Conservation (phyloP, 2,329 filamentous ascomycete genomes). For the Sclerotinia spermophila region DNA sequence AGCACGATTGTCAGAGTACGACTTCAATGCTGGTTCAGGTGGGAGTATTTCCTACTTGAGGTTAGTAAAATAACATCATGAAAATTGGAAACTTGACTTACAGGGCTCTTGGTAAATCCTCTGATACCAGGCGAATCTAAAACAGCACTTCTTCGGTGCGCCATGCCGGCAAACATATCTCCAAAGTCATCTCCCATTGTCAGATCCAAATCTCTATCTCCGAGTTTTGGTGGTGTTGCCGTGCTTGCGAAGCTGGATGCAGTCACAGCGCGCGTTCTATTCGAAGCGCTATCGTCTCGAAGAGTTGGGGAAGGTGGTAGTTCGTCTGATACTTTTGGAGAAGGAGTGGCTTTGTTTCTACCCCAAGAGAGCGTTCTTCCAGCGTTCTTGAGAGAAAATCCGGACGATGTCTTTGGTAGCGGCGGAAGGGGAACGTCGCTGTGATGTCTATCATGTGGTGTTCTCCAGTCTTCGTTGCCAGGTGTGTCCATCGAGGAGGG, state of each 20-base stretch:
- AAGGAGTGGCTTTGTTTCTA: constrained; percentile 30
- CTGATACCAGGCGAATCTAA: constrained; percentile 30
- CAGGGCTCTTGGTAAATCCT: constrained; percentile 31
- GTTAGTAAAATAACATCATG: constrained; percentile 18
- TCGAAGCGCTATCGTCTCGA: constrained; percentile 25
- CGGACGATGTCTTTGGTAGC: constrained; percentile 31
- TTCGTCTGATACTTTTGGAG: constrained; percentile 25
- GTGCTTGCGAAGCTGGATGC: constrained; percentile 38
- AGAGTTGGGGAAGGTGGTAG: constrained; percentile 26
- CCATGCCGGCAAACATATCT: constrained; percentile 37
- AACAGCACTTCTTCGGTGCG: constrained; percentile 33
- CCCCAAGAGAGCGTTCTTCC: constrained; percentile 38
- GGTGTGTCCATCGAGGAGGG: constrained; percentile 36
- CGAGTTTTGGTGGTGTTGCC: constrained; percentile 35
- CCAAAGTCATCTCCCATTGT: constrained; percentile 38
- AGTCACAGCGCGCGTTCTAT: constrained; percentile 34
- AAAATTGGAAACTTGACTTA: constrained; percentile 23
- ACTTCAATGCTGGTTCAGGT: constrained; percentile 25
- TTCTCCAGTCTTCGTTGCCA: constrained; percentile 33
- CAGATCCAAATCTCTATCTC: constrained; percentile 33
- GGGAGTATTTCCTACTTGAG: constrained; percentile 27
- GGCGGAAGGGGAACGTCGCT: constrained; percentile 35
- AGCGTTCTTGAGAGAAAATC: constrained; percentile 36
- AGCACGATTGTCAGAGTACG: constrained; percentile 24
- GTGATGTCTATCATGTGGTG: constrained; percentile 34